Evolutionary conservation across 148 eudicot species (phyloP), one percentile per base, ranked within the genome.

Genomic region (Linanthus parryae): DNA sequence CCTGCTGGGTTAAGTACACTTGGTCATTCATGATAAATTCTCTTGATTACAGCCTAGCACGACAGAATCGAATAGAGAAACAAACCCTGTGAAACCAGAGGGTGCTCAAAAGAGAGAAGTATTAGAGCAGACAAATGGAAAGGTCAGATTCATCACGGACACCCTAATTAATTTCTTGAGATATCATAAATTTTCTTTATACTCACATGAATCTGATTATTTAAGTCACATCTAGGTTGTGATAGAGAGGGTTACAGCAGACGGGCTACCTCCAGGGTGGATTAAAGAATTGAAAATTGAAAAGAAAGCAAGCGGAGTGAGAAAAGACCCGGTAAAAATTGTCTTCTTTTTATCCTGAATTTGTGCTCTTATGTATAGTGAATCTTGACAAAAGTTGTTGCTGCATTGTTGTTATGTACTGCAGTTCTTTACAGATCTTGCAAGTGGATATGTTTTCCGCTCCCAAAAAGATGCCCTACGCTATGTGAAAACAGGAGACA

Each of bases 181-280:
- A n/a, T n/a, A n/a, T n/a, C n/a, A n/a, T n/a, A n/a, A n/a, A n/a
- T n/a, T n/a, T n/a, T n/a, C n/a, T n/a, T n/a, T n/a, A n/a, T n/a
- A n/a, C n/a, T n/a, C n/a, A n/a, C n/a, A n/a, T n/a, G 29, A 16
- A 54, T 27, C 23, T 52, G 62, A 37, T 48, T 54, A 18, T 56
- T 31, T n/a, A n/a, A 33, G 36, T 50, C 54, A 7, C 56, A 20
- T 57, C 20, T 30, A 77, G 90, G 76, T 63, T 68, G 64, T 64
- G 15, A 44, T 67, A 58, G 73, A 58, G 72, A 79, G 35, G 38
- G 40, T 58, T 21, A 19, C 66, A 38, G 81, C 72, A 22, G 67
- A 84, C 42, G 82, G 66, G 48, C 66, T 84, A 57, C 88, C 94
- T 21, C 35, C 77, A 52, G 94, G 85, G n/a, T 81, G 84, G 84